Conservation (phyloP, 805 yeast species). For the Yarrowia deformans region DNA sequence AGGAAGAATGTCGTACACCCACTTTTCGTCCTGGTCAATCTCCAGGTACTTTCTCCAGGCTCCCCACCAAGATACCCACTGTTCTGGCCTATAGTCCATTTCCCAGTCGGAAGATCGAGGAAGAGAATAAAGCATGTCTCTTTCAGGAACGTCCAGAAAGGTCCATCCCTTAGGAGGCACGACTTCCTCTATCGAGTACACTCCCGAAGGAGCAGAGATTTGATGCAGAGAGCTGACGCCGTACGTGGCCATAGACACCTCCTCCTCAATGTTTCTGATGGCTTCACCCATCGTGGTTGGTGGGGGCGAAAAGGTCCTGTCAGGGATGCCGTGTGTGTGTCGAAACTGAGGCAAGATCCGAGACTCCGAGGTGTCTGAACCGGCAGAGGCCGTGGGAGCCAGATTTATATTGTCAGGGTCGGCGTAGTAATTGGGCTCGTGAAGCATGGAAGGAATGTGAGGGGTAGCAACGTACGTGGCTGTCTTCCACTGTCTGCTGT, state of each 20-base stretch:
- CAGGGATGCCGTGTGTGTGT: conserved; percentile 4
- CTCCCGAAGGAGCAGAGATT: conserved; percentile 27
- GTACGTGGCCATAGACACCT: conserved; percentile 22
- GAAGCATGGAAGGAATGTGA: conserved; percentile 31
- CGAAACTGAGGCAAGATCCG: conserved; percentile 6
- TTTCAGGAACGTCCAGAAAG: conserved; percentile 40
- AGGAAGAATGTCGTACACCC: conserved; percentile 72
- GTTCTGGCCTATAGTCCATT: conserved; percentile 64
- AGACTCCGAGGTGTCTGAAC: conserved; percentile 1
- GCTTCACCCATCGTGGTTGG: conserved; percentile 24
- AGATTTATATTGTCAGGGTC: conserved; percentile 6
- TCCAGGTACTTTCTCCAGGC: conserved; percentile 61
- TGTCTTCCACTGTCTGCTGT: conserved; percentile 47
- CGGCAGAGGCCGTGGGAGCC: not conserved
- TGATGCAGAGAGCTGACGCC: conserved; percentile 11
- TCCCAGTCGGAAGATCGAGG: conserved; percentile 58
- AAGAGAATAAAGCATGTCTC: conserved; percentile 5
- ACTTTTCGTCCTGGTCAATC: conserved; percentile 77
- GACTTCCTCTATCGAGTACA: conserved; percentile 36
- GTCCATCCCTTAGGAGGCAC: conserved; percentile 45
- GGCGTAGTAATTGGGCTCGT: conserved; percentile 14
- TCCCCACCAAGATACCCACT: conserved; percentile 62
- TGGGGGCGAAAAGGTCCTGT: conserved; percentile 29
- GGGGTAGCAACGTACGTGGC: conserved; percentile 41
- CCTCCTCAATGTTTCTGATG: conserved; percentile 19